Evolutionary conservation across 1,284 basidiomycete genomes (phyloP).

Genomic region (Hypsizygus ulmarius): DNA sequence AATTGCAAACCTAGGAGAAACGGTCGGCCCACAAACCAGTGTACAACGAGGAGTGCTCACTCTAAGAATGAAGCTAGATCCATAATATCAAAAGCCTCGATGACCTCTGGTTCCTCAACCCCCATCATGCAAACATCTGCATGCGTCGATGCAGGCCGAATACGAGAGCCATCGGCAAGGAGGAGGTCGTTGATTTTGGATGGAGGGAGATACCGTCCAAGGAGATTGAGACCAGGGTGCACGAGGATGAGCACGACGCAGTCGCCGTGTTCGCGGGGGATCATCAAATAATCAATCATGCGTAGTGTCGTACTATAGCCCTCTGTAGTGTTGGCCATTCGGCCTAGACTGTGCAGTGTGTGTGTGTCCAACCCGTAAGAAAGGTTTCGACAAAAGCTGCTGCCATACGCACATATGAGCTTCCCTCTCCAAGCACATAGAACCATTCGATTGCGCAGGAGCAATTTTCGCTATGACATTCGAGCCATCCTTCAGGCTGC

Average conservation of each 20-base stretch:
- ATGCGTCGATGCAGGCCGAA: constrained; percentile 40
- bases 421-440: constrained; percentile 68
- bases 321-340: constrained; percentile 48
- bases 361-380: constrained; percentile 2
- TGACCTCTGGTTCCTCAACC: constrained; percentile 49
- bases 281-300: constrained; percentile 62
- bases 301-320: constrained; percentile 51
- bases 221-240: constrained; percentile 64
- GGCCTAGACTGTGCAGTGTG: constrained; percentile 44
- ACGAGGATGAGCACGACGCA: constrained; percentile 61
- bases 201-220: constrained; percentile 64
- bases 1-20: constrained; percentile 55
- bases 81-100: constrained; percentile 66
- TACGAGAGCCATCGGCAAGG: constrained; percentile 50
- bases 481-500: constrained; percentile 65
- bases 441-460: constrained; percentile 64
- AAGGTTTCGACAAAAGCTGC: constrained; percentile 18
- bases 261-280: constrained; percentile 61
- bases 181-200: constrained; percentile 66
- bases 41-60: constrained; percentile 34
- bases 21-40: not conserved
- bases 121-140: constrained; percentile 52
- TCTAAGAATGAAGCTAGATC: constrained; percentile 72
- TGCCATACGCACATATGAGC: constrained; percentile 55
- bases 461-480: constrained; percentile 70